Conservation (phyloP, 2,329 filamentous ascomycete genomes). For the Lojkania enalia region DNA sequence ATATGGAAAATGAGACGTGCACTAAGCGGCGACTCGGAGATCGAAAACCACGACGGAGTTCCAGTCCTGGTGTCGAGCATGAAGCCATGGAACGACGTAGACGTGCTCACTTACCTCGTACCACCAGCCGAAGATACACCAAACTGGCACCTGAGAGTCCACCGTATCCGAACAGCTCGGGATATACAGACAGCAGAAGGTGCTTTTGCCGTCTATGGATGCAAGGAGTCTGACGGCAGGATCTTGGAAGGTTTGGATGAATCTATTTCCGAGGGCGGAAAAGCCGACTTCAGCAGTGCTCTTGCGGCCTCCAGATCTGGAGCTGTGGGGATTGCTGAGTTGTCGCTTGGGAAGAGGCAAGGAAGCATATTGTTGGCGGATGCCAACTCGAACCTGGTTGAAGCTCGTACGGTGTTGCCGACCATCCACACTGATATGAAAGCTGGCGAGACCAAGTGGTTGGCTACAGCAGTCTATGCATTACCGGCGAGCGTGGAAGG, state of each 20-base stretch:
- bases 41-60: slow-evolving; percentile 58
- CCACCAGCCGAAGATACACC: slow-evolving; percentile 62
- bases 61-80: slow-evolving; percentile 70
- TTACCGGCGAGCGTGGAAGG: slow-evolving; percentile 62
- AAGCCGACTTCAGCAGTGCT: slow-evolving; percentile 34
- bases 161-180: slow-evolving; percentile 62
- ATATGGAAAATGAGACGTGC: slow-evolving; percentile 76
- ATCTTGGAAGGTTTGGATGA: slow-evolving; percentile 50
- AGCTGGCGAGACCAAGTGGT: slow-evolving; percentile 64
- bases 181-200: slow-evolving; percentile 74
- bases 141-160: slow-evolving; percentile 69
- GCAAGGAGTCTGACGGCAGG: slow-evolving; percentile 62
- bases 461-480: slow-evolving; percentile 72
- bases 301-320: slow-evolving; percentile 55
- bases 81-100: slow-evolving; percentile 71
- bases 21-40: slow-evolving; percentile 62
- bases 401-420: slow-evolving; percentile 72
- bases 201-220: slow-evolving; percentile 69
- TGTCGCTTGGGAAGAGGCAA: slow-evolving; percentile 48
- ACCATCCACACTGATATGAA: slow-evolving; percentile 66
- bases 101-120: slow-evolving; percentile 66
- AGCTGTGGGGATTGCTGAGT: slow-evolving; percentile 55
- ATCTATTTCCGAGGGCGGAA: slow-evolving; percentile 47
- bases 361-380: slow-evolving; percentile 75
- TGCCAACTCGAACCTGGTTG: slow-evolving; percentile 76